Evolutionary conservation across 345 rosid genomes (phyloP).

Genomic region (Trapa incisa): DNA sequence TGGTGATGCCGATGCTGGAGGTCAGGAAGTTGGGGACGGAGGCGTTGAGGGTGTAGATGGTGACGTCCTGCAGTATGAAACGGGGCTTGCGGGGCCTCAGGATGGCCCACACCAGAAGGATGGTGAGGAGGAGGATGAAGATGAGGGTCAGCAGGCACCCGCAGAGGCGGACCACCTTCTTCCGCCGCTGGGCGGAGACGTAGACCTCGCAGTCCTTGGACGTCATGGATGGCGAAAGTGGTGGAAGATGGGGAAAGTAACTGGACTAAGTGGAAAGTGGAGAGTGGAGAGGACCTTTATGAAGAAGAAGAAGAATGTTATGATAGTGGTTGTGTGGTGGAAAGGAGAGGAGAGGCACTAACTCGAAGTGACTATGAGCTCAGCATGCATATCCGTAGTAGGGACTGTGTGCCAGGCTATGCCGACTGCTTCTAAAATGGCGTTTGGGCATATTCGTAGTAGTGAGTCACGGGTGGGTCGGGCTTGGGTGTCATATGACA

Average conservation of each 20-base stretch:
- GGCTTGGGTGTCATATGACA: no score
- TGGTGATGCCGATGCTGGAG: slow-evolving; percentile 17
- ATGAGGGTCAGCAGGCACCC: slow-evolving; percentile 9
- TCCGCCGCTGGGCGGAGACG: background rate
- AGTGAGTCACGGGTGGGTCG: no score
- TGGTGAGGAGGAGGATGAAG: slow-evolving; percentile 11
- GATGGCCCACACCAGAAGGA: slow-evolving; percentile 14
- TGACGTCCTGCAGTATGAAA: slow-evolving; percentile 21
- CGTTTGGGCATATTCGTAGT: no score
- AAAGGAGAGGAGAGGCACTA: background rate
- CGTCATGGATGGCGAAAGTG: background rate
- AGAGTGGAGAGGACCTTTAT: no score
- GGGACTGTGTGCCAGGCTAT: no score
- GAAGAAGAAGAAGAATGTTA: background rate
- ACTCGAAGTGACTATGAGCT: no score
- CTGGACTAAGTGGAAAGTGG: no score
- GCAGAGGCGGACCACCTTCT: background rate
- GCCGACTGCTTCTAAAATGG: no score
- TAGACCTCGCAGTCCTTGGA: slow-evolving; percentile 8
- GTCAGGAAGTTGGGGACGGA: slow-evolving; percentile 21
- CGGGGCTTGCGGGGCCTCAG: slow-evolving; percentile 17
- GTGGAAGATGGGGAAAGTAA: background rate
- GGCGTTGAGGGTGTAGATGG: slow-evolving; percentile 22
- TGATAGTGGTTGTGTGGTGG: slow-evolving; percentile 1
- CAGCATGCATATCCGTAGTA: no score